Evolutionary conservation across 306 rosid species (phyloP).

Genomic region (Vigna reflexopilosa): DNA sequence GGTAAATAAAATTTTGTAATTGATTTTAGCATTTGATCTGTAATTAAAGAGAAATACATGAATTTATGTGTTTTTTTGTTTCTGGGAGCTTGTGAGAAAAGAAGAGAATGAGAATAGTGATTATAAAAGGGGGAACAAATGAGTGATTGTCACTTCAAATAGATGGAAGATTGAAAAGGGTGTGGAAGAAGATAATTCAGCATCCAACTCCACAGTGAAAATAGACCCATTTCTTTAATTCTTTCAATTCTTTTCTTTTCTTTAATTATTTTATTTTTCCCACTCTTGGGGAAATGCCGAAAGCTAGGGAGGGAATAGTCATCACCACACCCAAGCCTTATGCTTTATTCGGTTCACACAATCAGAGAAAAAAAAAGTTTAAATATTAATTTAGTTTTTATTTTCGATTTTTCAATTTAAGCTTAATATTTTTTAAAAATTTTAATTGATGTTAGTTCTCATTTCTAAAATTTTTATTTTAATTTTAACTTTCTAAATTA

Average conservation of each 20-base stretch:
- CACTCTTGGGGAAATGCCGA: not conserved
- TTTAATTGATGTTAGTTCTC: no score
- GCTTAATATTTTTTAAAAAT: no score
- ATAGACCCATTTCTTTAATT: slow-evolving; percentile 62
- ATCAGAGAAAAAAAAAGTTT: no score
- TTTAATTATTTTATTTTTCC: slow-evolving; percentile 10
- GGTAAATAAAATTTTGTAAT: no score
- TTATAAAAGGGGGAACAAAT: slow-evolving; percentile 39
- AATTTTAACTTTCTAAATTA: no score
- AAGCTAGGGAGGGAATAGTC: not conserved
- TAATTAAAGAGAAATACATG: no score
- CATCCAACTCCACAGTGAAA: slow-evolving; percentile 30
- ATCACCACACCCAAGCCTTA: not conserved
- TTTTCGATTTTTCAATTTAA: no score
- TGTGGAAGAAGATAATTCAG: slow-evolving; percentile 49
- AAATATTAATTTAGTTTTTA: no score
- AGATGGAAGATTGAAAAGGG: slow-evolving; percentile 48
- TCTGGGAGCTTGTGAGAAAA: not conserved
- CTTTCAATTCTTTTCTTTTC: not conserved
- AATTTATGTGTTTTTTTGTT: no score
- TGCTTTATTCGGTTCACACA: not conserved
- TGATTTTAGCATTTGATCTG: no score
- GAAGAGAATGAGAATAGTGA: slow-evolving; percentile 6
- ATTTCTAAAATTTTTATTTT: no score
- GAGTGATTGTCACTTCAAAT: slow-evolving; percentile 61